Conservation (phyloP, 768 basidiomycete species). For the Mycena vulgaris region DNA sequence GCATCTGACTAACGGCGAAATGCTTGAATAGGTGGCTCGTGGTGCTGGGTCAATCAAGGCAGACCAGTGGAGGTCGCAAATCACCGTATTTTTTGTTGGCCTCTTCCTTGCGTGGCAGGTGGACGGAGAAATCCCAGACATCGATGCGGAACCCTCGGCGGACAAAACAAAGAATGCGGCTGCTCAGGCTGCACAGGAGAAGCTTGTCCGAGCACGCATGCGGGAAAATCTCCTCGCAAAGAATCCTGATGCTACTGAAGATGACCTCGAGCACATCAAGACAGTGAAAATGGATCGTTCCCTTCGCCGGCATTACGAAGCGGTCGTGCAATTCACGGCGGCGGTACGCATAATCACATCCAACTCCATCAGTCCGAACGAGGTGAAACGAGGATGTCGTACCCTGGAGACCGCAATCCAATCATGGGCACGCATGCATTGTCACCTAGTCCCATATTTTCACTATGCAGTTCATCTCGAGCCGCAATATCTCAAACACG, state of each 20-base stretch:
- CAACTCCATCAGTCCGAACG: constrained; percentile 30
- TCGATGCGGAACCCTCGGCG: constrained; percentile 21
- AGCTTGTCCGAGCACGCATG: constrained; percentile 17
- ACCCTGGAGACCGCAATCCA: constrained; percentile 17
- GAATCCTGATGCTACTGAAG: constrained; percentile 13
- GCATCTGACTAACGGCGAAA: background rate
- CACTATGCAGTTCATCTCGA: constrained; percentile 35
- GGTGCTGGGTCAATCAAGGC: constrained; percentile 38
- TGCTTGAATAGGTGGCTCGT: constrained; percentile 28
- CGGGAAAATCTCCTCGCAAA: constrained; percentile 10
- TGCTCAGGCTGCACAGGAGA: constrained; percentile 22
- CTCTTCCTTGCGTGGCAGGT: constrained; percentile 41
- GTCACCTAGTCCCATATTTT: constrained; percentile 39
- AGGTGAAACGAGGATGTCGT: constrained; percentile 29
- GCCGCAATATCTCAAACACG: constrained; percentile 25
- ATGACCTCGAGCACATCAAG: constrained; percentile 4
- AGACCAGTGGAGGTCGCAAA: constrained; percentile 40
- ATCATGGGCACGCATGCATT: constrained; percentile 36
- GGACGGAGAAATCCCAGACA: constrained; percentile 38
- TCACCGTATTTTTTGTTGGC: constrained; percentile 34
- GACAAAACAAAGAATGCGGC: constrained; percentile 29
- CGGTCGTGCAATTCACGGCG: constrained; percentile 28
- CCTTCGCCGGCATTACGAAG: constrained; percentile 26
- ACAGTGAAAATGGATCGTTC: constrained; percentile 28
- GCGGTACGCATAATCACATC: constrained; percentile 29